Percentiles rank a stretch among this genome's conserved stretches.
Evolutionary conservation across 371 early-diverging fungal genomes (phyloP).

Genomic region (Mucor lusitanicus): DNA sequence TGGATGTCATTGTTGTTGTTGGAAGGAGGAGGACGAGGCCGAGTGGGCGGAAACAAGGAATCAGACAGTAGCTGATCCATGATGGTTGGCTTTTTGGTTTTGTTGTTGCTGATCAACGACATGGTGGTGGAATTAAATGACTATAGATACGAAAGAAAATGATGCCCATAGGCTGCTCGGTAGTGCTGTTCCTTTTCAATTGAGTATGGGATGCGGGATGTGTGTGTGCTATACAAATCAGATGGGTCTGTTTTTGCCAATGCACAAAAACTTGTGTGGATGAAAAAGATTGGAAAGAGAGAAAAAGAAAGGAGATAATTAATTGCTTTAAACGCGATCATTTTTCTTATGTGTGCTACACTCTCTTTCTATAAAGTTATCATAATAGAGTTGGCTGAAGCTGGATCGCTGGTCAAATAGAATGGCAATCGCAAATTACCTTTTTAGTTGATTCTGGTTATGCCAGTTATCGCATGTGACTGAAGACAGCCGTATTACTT

Average conservation of each 20-base stretch:
- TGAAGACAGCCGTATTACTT: background rate
- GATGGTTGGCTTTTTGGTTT: constrained; percentile 9
- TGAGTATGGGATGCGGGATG: background rate
- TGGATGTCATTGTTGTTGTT: background rate
- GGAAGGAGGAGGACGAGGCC: background rate
- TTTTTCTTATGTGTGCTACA: background rate
- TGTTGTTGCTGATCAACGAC: constrained; percentile 16
- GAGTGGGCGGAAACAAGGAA: constrained; percentile 19
- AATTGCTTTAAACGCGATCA: constrained; percentile 13
- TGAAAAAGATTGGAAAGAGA: background rate
- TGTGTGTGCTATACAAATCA: constrained; percentile 2
- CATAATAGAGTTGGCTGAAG: background rate
- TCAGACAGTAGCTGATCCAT: constrained; percentile 28
- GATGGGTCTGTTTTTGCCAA: background rate
- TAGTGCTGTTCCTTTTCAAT: background rate
- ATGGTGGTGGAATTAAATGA: constrained; percentile 16
- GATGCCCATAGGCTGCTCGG: constrained; percentile 12
- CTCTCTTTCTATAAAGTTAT: background rate
- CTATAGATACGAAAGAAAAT: constrained; percentile 17
- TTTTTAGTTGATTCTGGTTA: constrained; percentile 21
- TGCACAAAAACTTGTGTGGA: background rate
- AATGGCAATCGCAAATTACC: constrained; percentile 12
- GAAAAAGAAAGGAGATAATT: constrained; percentile 8
- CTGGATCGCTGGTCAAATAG: constrained; percentile 16
- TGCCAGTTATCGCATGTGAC: constrained; percentile 33